These are phyloP conservation scores for Pseudozyma sp. DNA, from an alignment of 1,284 basidiomycete species.

Conservation along the genomic window DNA sequence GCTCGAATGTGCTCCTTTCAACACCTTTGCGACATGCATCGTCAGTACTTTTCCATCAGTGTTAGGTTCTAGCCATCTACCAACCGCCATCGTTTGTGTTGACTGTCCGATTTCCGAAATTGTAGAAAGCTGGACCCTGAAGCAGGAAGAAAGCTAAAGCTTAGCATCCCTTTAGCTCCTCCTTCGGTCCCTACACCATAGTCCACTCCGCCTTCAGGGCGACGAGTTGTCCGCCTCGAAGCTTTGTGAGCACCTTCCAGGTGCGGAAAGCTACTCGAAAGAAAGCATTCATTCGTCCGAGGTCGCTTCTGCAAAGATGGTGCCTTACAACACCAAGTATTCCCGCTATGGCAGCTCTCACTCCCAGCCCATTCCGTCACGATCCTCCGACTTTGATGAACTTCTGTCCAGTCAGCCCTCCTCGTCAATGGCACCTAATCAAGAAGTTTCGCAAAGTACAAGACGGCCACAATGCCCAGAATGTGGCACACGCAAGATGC, in stretches of 20 bases:
- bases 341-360: constrained; percentile 15
- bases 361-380: constrained; percentile 36
- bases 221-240: no score
- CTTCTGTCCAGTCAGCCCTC: constrained; percentile 27
- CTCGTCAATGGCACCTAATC: constrained; percentile 8
- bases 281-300: background rate
- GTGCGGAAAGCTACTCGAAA: background rate
- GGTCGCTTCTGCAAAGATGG: constrained; percentile 9
- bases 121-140: constrained; percentile 9
- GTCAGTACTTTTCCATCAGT: no score
- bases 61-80: no score
- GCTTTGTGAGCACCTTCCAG: background rate
- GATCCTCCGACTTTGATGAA: constrained; percentile 38
- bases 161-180: background rate
- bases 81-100: no score
- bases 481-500: constrained; percentile 51
- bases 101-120: constrained; percentile 7
- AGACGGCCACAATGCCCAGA: constrained; percentile 40
- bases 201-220: background rate
- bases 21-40: background rate
- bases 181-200: background rate
- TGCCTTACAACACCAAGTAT: constrained; percentile 10
- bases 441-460: constrained; percentile 23
- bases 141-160: background rate
- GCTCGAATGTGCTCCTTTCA: constrained; percentile 3